Base-by-base conservation (phyloP, 2,329 filamentous ascomycete genomes). In the Colletotrichum caudatum region DNA sequence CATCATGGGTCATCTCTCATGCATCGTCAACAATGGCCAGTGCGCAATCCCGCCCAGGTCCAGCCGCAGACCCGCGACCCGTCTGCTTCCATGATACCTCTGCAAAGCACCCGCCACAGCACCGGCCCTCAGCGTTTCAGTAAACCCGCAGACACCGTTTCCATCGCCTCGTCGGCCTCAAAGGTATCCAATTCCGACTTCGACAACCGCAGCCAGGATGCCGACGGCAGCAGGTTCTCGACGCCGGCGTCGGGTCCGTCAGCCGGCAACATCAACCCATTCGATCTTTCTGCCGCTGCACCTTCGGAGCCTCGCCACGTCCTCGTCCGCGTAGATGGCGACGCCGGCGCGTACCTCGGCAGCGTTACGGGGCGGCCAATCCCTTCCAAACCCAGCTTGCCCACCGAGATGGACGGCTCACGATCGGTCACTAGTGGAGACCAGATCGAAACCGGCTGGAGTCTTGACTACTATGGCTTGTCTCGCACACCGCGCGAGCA, bases 11-110 rank as follows among this genome's bases (percentile, higher is more conserved):
- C 61, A 23, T 39, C 53, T 64, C 64, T 61, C 64, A 71, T 71
- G 65, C 65, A 71, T 59, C 53, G 64, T 58, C 64, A 68, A 57
- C 69, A 62, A 71, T 69, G 69, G 69, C 69, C 64, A 46, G 53
- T 65, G n/a, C 69, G 69, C 26, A 59, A 46, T 23, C 37, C 64
- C 16, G 61, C 59, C 53, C 69, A 71, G 59, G 65, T 46, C 14
- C 58, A 57, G 29, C 37, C 56, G 29, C 69, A 71, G 44, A 66
- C 69, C 46, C 51, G 65, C 29, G 65, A 71, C 18, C 20, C 44
- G 29, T 6, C 46, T 48, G 35, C 65, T 68, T 58, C 69, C 9
- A 48, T 64, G 65, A 59, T 59, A n/a, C 50, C 54, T 9, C 37
- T n/a, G n/a, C 53, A 64, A 29, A 64, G 39, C 46, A n/a, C 54